These are phyloP conservation scores for Anthracocystis setariae DNA, from an alignment of 1,284 basidiomycete species.

Conservation along the genomic window DNA sequence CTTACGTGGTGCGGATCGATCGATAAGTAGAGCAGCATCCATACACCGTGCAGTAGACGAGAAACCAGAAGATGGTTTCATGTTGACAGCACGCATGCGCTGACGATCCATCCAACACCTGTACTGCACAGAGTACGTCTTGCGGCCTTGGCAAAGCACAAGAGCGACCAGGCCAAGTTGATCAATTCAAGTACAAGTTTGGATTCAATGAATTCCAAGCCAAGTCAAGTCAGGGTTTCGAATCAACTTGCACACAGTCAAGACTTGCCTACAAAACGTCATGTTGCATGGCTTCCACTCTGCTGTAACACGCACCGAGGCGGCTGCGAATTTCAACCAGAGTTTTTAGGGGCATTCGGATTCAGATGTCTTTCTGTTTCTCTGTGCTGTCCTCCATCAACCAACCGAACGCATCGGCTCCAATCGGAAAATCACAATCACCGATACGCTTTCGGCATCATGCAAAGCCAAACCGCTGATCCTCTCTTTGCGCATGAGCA, in stretches of 20 bases:
- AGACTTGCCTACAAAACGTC: neutral
- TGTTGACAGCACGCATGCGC: slow-evolving; percentile 1
- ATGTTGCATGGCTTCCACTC: neutral
- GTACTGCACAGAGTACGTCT: no score
- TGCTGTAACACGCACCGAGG: neutral
- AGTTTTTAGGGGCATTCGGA: neutral
- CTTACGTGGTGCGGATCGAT: slow-evolving; percentile 7
- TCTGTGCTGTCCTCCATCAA: no score
- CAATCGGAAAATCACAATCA: no score
- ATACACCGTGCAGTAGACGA: neutral
- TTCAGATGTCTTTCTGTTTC: neutral
- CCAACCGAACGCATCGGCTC: no score
- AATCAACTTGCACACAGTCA: neutral
- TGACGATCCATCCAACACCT: slow-evolving; percentile 1
- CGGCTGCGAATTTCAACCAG: no score
- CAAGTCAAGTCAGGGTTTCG: neutral
- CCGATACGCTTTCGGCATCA: neutral
- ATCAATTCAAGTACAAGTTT: no score
- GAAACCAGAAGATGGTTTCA: neutral
- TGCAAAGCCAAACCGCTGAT: no score
- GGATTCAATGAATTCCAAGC: neutral
- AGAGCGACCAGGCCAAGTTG: no score
- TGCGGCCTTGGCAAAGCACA: no score
- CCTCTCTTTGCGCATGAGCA: no score
- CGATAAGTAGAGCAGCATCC: slow-evolving; percentile 7